phyloP scores from a whole-genome alignment of 2,329 filamentous ascomycete genomes.

The Alternaria arbusti region DNA sequence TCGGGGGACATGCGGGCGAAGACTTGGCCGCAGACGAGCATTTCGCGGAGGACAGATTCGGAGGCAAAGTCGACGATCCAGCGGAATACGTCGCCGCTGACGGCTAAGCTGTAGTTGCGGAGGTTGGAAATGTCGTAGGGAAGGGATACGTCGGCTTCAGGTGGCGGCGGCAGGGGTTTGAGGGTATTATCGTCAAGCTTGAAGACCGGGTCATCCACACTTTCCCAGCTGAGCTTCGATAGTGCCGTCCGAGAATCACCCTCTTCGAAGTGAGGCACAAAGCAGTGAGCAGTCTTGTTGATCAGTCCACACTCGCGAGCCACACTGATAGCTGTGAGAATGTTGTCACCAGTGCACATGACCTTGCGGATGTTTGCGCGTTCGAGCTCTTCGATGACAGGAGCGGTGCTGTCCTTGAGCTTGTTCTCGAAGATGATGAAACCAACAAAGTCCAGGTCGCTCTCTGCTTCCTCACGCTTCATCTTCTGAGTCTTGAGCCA shows the following conservation, averaged over 20 bases:
- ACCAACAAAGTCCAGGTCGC: slow-evolving; percentile 82
- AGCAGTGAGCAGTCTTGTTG: slow-evolving; percentile 82
- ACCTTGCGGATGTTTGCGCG: slow-evolving; percentile 85
- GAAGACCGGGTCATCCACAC: slow-evolving; percentile 84
- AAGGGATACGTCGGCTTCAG: slow-evolving; percentile 78
- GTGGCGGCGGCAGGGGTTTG: slow-evolving; percentile 74
- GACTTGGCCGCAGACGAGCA: slow-evolving; percentile 90
- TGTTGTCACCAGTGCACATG: slow-evolving; percentile 99
- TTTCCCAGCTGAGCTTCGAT: slow-evolving; percentile 84
- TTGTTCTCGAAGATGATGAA: slow-evolving; percentile 99
- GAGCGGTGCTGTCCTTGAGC: slow-evolving; percentile 83
- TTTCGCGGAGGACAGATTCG: slow-evolving; percentile 78
- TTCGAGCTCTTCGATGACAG: slow-evolving; percentile 80
- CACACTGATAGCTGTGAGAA: slow-evolving; percentile 94
- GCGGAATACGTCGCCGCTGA: slow-evolving; percentile 92
- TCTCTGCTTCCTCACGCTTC: slow-evolving; percentile 84
- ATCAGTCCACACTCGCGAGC: slow-evolving; percentile 88
- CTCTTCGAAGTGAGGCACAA: slow-evolving; percentile 85
- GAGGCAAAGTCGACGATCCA: slow-evolving; percentile 94
- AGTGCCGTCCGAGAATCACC: slow-evolving; percentile 77
- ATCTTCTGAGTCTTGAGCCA: slow-evolving; percentile 97
- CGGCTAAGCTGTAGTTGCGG: slow-evolving; percentile 84
- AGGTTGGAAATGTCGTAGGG: slow-evolving; percentile 84
- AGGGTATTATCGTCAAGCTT: slow-evolving; percentile 81
- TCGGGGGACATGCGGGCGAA: slow-evolving; percentile 99